Evolutionary conservation across 2,329 filamentous ascomycete species (phyloP).

Genomic region (Paradendryphiella salina): DNA sequence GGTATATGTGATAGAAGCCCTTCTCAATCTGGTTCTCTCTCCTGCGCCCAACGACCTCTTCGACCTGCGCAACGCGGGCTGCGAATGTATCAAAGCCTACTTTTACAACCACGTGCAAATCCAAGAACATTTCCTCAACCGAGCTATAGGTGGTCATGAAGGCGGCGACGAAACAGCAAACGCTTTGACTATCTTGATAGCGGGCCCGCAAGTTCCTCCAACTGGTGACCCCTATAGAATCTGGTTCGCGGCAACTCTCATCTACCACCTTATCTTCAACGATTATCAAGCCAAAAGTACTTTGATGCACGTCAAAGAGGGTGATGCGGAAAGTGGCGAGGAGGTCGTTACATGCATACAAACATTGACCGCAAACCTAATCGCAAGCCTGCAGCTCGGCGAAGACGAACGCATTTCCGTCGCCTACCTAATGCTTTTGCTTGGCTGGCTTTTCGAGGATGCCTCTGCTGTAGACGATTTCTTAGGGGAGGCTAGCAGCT

Average conservation of each 20-base stretch:
- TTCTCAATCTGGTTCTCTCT: constrained; percentile 79
- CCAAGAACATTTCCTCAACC: constrained; percentile 78
- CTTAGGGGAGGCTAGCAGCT: constrained; percentile 84
- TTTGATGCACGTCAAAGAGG: constrained; percentile 82
- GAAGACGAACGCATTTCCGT: constrained; percentile 79
- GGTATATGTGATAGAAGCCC: constrained; percentile 90
- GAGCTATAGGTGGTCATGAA: constrained; percentile 85
- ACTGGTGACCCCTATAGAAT: constrained; percentile 79
- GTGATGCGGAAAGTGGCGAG: constrained; percentile 84
- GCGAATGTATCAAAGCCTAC: constrained; percentile 91
- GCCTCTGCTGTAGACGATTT: constrained; percentile 91
- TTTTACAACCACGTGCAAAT: constrained; percentile 81
- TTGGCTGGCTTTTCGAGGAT: constrained; percentile 90
- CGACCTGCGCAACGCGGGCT: constrained; percentile 80
- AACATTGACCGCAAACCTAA: constrained; percentile 81
- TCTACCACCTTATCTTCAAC: constrained; percentile 83
- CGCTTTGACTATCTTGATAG: constrained; percentile 79
- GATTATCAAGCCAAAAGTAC: constrained; percentile 76
- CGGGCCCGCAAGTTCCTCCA: constrained; percentile 63
- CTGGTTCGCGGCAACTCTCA: constrained; percentile 86
- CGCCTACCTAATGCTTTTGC: constrained; percentile 86
- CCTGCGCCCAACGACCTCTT: constrained; percentile 69
- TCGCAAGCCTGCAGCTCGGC: constrained; percentile 72
- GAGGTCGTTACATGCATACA: constrained; percentile 96
- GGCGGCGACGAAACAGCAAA: constrained; percentile 85